Percentiles rank a stretch among this genome's conserved stretches.
These are phyloP conservation scores for Abelmoschus esculentus DNA, from an alignment of 345 rosid genomes.

Conservation along the genomic window DNA sequence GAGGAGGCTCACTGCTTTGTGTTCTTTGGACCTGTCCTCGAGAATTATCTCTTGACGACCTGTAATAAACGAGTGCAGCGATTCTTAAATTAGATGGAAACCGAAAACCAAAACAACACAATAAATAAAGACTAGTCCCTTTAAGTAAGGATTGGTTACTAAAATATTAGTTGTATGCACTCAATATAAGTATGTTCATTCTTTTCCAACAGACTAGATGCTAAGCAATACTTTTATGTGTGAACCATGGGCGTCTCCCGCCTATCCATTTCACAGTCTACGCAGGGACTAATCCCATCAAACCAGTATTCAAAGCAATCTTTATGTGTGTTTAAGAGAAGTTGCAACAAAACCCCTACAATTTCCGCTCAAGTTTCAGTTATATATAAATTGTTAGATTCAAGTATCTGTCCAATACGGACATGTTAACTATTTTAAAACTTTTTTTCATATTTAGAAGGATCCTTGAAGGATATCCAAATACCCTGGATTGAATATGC, in stretches of 20 bases:
- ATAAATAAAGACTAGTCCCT: neutral
- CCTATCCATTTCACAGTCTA: no score
- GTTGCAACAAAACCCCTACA: neutral
- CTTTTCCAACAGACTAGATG: no score
- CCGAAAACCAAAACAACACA: neutral
- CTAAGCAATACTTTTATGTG: neutral
- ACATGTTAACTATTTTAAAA: no score
- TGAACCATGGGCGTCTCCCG: no score
- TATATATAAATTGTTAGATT: neutral
- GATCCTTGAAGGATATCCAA: neutral
- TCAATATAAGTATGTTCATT: neutral
- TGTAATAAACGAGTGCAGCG: constrained; percentile 16
- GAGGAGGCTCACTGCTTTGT: constrained; percentile 25
- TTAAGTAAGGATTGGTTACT: neutral
- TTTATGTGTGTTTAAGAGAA: neutral
- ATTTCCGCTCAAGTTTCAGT: neutral
- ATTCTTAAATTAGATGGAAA: neutral
- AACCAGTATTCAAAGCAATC: neutral
- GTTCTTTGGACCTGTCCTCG: constrained; percentile 42
- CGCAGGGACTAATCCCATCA: neutral
- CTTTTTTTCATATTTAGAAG: neutral
- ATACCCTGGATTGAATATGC: neutral
- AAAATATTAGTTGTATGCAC: neutral
- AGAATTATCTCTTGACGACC: constrained; percentile 55
- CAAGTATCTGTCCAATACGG: no score